Evolutionary conservation across 495 filamentous ascomycete species (phyloP).

Genomic region (Lophium mytilinum): DNA sequence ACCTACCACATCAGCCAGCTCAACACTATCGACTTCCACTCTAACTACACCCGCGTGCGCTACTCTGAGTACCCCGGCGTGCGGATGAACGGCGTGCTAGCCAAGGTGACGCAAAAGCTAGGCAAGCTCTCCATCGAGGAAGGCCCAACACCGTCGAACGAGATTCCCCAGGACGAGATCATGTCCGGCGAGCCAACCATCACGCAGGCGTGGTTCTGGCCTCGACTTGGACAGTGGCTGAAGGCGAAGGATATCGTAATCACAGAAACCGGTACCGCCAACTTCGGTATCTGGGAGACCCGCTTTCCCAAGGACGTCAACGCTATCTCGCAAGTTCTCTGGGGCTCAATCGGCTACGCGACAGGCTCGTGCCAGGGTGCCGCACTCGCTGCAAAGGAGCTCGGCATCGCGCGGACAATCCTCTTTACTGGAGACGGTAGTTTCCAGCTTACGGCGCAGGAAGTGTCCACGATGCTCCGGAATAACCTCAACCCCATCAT

Average conservation of each 20-base stretch:
- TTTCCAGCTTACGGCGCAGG: conserved; percentile 77
- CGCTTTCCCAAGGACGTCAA: conserved; percentile 68
- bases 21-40: conserved; percentile 84
- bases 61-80: conserved; percentile 61
- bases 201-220: conserved; percentile 84
- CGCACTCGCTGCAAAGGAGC: conserved; percentile 39
- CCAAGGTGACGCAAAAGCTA: conserved; percentile 57
- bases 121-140: conserved; percentile 42
- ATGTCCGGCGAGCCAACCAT: conserved; percentile 48
- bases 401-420: conserved; percentile 40
- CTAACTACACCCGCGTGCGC: conserved; percentile 59
- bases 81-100: conserved; percentile 78
- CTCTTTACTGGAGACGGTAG: conserved; percentile 85
- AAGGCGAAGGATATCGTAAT: conserved; percentile 69
- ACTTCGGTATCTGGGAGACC: conserved; percentile 86
- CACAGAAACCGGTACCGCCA: conserved; percentile 83
- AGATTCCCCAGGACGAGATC: conserved; percentile 46
- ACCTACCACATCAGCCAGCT: conserved; percentile 74
- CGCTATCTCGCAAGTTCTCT: conserved; percentile 76
- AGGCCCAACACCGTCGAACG: conserved; percentile 44
- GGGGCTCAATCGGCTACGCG: conserved; percentile 66
- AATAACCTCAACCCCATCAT: conserved; percentile 73
- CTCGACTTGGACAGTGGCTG: conserved; percentile 68
- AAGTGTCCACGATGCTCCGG: conserved; percentile 77
- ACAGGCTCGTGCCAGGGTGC: conserved; percentile 36